A percentile compares a stretch with the other conserved stretches of the same genome.
Conservation (phyloP, 2,329 filamentous ascomycete species). For the Colletotrichum phormii region DNA sequence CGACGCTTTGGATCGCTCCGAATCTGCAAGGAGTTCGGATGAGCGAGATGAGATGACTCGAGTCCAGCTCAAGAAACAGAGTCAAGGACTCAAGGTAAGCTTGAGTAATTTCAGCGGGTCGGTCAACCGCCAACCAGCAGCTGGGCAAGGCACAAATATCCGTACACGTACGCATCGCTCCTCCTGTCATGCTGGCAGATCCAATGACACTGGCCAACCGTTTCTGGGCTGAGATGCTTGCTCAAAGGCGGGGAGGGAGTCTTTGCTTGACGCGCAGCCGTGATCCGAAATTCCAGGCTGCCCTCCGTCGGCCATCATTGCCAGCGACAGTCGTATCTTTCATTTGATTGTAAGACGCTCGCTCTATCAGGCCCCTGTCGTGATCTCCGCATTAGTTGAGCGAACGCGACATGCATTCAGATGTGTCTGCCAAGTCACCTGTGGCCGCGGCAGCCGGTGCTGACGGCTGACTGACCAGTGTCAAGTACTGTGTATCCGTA, state of each 20-base stretch:
- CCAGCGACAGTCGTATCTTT: conserved; percentile 20
- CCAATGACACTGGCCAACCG: conserved; percentile 7
- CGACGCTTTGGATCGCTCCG: not conserved
- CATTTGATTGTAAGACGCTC: conserved; percentile 22
- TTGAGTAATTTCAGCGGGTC: conserved; percentile 23
- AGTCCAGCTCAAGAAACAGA: conserved; percentile 14
- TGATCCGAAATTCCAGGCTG: conserved; percentile 28
- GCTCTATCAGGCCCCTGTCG: conserved; percentile 2
- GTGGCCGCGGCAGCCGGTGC: conserved; percentile 19
- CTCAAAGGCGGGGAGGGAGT: not conserved
- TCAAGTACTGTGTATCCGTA: not conserved
- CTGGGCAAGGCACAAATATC: not conserved
- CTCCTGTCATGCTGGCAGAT: not conserved
- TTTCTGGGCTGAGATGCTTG: conserved; percentile 6
- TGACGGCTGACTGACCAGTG: conserved; percentile 31
- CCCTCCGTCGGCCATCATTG: conserved; percentile 7
- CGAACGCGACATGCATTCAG: conserved; percentile 4
- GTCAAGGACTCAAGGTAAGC: conserved; percentile 14
- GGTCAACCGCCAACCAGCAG: not conserved
- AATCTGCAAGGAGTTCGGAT: conserved; percentile 33
- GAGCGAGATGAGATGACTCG: conserved; percentile 34
- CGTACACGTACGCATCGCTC: conserved; percentile 23
- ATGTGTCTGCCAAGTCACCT: not conserved
- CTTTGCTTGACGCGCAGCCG: conserved; percentile 27
- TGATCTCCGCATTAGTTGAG: conserved; percentile 5